Conservation (phyloP, 805 yeast genomes). For the Yarrowia keelungensis region DNA sequence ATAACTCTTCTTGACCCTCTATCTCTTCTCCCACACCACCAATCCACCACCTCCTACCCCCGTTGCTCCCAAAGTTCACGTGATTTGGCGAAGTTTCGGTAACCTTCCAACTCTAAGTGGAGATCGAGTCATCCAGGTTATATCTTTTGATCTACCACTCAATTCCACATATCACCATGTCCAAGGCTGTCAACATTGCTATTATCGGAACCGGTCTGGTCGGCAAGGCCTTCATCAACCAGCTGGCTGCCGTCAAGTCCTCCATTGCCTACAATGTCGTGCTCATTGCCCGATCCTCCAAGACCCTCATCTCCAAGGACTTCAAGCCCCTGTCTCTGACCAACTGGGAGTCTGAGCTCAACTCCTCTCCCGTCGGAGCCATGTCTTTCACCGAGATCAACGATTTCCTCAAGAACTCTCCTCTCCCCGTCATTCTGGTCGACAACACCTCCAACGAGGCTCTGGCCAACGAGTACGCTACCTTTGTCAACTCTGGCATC, state of each 20-base stretch:
- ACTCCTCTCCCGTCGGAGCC: conserved; percentile 57
- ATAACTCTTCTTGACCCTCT: not conserved
- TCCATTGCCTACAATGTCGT: conserved; percentile 78
- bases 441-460: conserved; percentile 91
- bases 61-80: conserved; percentile 30
- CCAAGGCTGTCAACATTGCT: conserved; percentile 39
- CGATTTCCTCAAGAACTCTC: conserved; percentile 67
- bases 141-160: conserved; percentile 10
- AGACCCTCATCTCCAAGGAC: conserved; percentile 71
- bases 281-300: conserved; percentile 75
- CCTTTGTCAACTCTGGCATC: conserved; percentile 74
- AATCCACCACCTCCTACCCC: not conserved
- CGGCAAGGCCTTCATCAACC: conserved; percentile 88
- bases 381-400: conserved; percentile 66
- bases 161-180: conserved; percentile 15
- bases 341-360: conserved; percentile 61
- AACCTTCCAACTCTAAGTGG: conserved; percentile 14
- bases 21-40: not conserved
- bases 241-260: conserved; percentile 63
- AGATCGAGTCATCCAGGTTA: not conserved
- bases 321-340: conserved; percentile 73
- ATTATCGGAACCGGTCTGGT: conserved; percentile 81
- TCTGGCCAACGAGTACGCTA: conserved; percentile 79
- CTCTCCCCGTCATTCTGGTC: conserved; percentile 78
- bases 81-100: conserved; percentile 51